These are phyloP conservation scores for Scytalidium lignicola DNA, from an alignment of 2,329 filamentous ascomycete genomes.

Conservation along the genomic window DNA sequence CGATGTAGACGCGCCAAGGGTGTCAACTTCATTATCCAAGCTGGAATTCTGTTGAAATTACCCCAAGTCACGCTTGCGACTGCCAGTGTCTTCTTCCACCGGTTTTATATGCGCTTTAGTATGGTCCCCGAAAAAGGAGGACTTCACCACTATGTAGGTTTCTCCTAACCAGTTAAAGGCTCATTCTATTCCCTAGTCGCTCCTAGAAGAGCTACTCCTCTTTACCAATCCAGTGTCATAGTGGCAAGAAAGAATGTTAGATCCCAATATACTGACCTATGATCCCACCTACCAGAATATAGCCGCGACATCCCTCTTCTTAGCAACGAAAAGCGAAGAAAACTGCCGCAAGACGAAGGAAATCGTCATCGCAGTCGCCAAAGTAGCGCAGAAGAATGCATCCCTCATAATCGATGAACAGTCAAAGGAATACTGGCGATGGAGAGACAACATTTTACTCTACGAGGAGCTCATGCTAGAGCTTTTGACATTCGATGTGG, in stretches of 20 bases:
- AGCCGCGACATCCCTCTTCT: constrained; percentile 84
- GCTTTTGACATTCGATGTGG: constrained; percentile 87
- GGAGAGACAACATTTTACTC: constrained; percentile 88
- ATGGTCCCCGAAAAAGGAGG: constrained; percentile 72
- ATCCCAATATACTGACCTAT: constrained; percentile 10
- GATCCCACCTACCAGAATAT: constrained; percentile 52
- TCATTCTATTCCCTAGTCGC: not conserved
- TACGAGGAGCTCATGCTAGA: constrained; percentile 93
- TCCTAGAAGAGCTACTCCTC: not conserved
- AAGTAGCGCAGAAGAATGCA: constrained; percentile 90
- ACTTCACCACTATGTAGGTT: constrained; percentile 81
- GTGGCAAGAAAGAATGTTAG: no score
- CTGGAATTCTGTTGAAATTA: constrained; percentile 85
- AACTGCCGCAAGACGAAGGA: constrained; percentile 95
- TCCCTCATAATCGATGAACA: constrained; percentile 91
- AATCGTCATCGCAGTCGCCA: constrained; percentile 86
- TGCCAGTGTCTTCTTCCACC: constrained; percentile 89
- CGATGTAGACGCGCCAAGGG: constrained; percentile 79
- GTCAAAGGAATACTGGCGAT: constrained; percentile 97
- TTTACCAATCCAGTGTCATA: no score
- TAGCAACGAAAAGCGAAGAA: constrained; percentile 96
- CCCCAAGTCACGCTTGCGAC: constrained; percentile 90
- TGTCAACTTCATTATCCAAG: constrained; percentile 93
- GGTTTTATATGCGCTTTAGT: constrained; percentile 88
- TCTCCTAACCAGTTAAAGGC: constrained; percentile 1